Conservation (phyloP, 2,329 filamentous ascomycete species). For the Colletotrichum sp. region DNA sequence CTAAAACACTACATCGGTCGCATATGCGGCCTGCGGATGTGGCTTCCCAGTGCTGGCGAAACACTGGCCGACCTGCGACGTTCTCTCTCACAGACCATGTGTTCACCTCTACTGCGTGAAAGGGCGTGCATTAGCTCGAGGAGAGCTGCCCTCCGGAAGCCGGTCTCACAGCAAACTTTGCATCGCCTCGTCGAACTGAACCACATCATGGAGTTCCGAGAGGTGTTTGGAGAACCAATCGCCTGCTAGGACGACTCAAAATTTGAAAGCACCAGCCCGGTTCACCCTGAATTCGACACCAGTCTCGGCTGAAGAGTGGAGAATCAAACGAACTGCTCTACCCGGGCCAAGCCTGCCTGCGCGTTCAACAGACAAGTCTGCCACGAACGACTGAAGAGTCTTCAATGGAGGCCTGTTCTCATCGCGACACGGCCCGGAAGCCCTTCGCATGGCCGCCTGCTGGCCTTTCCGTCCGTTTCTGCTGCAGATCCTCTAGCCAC, state of each 20-base stretch:
- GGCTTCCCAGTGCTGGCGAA: slow-evolving; percentile 4
- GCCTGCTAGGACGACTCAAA: neutral
- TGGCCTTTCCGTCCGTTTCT: neutral
- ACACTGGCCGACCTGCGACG: neutral
- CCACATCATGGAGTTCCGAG: neutral
- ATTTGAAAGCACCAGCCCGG: neutral
- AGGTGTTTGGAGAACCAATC: neutral
- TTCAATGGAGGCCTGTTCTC: neutral
- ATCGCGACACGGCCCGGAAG: neutral
- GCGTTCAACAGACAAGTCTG: neutral
- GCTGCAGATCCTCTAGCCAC: neutral
- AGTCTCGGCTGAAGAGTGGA: neutral
- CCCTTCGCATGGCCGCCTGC: neutral
- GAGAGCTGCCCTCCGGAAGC: neutral
- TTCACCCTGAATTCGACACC: neutral
- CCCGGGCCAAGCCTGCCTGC: neutral
- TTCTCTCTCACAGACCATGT: slow-evolving; percentile 12
- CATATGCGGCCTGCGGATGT: neutral
- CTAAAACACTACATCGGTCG: slow-evolving; percentile 1
- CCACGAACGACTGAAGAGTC: neutral
- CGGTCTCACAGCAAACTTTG: slow-evolving; percentile 16
- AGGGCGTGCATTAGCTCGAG: slow-evolving; percentile 1
- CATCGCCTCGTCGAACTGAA: neutral
- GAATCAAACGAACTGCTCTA: neutral
- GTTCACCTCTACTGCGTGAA: slow-evolving; percentile 9